A percentile compares a stretch with the other conserved stretches of the same genome.
phyloP scores from a whole-genome alignment of 169 alveolate species.

The Eimeria praecox region DNA sequence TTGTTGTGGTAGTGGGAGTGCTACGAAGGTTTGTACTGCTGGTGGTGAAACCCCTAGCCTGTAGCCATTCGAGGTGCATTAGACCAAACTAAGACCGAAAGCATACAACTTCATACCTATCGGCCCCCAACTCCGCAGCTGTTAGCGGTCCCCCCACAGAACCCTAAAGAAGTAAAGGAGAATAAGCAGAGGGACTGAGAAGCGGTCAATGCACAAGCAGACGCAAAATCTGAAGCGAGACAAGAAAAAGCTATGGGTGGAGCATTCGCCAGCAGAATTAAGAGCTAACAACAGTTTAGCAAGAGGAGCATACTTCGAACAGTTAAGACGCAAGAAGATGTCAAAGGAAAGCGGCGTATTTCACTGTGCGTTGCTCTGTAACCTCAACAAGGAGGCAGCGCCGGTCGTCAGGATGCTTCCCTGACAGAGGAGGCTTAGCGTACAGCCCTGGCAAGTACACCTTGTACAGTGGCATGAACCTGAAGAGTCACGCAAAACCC shows the following conservation, averaged over 20 bases:
- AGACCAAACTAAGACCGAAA: background rate
- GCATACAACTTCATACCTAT: background rate
- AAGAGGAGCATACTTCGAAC: background rate
- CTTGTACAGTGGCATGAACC: conserved; percentile 44
- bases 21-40: background rate
- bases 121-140: background rate
- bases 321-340: background rate
- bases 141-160: background rate
- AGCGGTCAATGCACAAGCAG: background rate
- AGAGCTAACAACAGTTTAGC: background rate
- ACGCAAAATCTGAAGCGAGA: background rate
- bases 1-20: background rate
- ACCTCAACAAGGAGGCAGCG: conserved; percentile 44
- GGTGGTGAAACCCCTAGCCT: background rate
- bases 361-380: conserved; percentile 45
- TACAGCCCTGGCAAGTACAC: conserved; percentile 63
- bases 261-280: background rate
- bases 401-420: conserved; percentile 28
- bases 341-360: conserved; percentile 23
- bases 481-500: background rate
- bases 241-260: background rate
- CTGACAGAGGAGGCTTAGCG: conserved; percentile 43
- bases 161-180: background rate
- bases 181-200: background rate
- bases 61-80: background rate